Conservation (phyloP, 2,329 filamentous ascomycete species). For the Fusarium sp. region DNA sequence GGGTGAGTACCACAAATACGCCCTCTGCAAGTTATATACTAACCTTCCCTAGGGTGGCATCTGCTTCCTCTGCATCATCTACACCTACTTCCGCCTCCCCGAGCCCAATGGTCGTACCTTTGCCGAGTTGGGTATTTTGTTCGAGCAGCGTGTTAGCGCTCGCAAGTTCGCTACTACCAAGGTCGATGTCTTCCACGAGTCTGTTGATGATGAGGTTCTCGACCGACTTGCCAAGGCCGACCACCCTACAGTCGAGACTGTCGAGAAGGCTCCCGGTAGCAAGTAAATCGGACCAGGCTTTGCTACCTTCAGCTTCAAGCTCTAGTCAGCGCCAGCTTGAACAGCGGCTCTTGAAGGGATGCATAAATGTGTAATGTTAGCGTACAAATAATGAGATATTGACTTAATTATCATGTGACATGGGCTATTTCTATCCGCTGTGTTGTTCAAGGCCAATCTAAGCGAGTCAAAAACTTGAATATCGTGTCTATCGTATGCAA, state of each 20-base stretch:
- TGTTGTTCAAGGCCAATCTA: too few relatives aligned
- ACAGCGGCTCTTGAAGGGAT: not conserved
- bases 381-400: conserved; percentile 18
- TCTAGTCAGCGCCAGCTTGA: fast-evolving
- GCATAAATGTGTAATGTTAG: not conserved
- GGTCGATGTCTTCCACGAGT: conserved; percentile 68
- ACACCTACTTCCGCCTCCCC: conserved; percentile 71
- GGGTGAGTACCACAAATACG: conserved; percentile 60
- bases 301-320: not conserved
- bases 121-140: conserved; percentile 87
- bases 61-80: conserved; percentile 84
- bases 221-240: conserved; percentile 60
- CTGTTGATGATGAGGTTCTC: conserved; percentile 63
- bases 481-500: too few relatives aligned
- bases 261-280: conserved; percentile 9
- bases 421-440: too few relatives aligned
- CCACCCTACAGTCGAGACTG: conserved; percentile 19
- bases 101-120: conserved; percentile 86
- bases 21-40: not conserved
- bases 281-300: not conserved
- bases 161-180: conserved; percentile 77
- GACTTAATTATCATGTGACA: not conserved
- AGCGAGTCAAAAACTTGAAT: too few relatives aligned
- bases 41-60: conserved; percentile 64
- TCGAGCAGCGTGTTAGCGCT: conserved; percentile 78